These are phyloP conservation scores for Grosmannia serpens DNA, from an alignment of 2,329 filamentous ascomycete genomes.

Conservation along the genomic window DNA sequence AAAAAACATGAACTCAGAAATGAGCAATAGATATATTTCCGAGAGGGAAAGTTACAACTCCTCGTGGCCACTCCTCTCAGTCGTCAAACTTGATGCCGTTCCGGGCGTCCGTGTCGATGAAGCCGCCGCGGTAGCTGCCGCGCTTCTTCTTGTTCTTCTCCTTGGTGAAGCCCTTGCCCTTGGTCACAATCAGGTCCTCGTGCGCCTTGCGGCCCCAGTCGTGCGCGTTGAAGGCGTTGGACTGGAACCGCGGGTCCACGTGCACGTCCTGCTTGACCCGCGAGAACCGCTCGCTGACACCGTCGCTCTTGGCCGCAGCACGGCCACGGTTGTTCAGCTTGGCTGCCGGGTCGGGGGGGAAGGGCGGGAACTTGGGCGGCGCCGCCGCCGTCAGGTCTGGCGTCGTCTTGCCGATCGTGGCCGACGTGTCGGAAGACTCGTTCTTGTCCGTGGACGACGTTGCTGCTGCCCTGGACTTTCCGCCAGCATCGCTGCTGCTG, in stretches of 20 bases:
- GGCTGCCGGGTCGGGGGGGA: conserved; percentile 37
- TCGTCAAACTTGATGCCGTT: conserved; percentile 87
- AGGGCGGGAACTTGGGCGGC: conserved; percentile 29
- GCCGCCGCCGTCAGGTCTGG: conserved; percentile 29
- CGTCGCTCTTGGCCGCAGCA: conserved; percentile 15
- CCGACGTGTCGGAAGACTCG: conserved; percentile 26
- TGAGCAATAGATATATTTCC: background rate
- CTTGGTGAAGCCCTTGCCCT: conserved; percentile 96
- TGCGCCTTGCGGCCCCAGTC: conserved; percentile 84
- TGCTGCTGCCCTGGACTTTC: conserved; percentile 11
- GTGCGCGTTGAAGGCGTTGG: conserved; percentile 68
- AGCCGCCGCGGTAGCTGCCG: conserved; percentile 80
- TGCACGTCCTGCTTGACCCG: conserved; percentile 59
- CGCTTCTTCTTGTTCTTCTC: conserved; percentile 99
- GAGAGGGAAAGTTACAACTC: background rate
- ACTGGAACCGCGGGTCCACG: conserved; percentile 58
- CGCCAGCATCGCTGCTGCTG: conserved; percentile 1
- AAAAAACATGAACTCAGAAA: background rate
- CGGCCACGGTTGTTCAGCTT: conserved; percentile 31
- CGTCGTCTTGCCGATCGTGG: conserved; percentile 41
- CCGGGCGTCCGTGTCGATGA: conserved; percentile 70
- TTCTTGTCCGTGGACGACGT: conserved; percentile 9
- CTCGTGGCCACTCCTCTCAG: background rate
- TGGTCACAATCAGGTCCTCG: conserved; percentile 78
- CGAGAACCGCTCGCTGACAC: conserved; percentile 60